Evolutionary conservation across 768 basidiomycete species (phyloP), one percentile per base, ranked within the genome.

Genomic region (Paxillus rubicundulus): DNA sequence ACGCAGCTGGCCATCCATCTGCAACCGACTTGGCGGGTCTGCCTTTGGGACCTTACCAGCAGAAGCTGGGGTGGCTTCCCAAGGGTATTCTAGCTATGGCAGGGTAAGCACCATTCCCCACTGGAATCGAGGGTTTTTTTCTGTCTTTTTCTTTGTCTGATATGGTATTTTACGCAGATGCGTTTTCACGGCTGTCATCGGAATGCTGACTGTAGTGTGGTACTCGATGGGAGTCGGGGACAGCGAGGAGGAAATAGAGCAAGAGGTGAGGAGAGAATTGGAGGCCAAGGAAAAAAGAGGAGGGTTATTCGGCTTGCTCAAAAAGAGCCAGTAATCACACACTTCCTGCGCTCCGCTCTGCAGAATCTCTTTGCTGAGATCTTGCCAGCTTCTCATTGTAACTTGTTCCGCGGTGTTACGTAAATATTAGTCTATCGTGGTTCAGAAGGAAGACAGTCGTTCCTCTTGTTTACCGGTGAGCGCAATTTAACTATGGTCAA

Each of bases 131-230:
- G 45, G 42, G 12, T n/a, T n/a, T n/a, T n/a, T n/a, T n/a, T n/a
- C n/a, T n/a, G 20, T 49, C 12, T 52, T 50, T 9, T 42, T 17
- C 20, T 52, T 50, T 9, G 39, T 17, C 20, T 59, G 42, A 53
- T 20, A 3, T 39, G 17, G 61, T 53, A 62, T 59, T n/a, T 24
- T 61, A 63, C 17, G 53, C 70, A 87, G 86, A 17, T 92, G 88
- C 57, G 85, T 98, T 34, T 71, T 98, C 49, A 81, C 90, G 1
- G 94, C 92, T 2, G 73, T 89, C 13, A 55, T 96, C 36, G 96
- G 96, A 1, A 89, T 97, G 85, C 56, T 74, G 8, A 79, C 82
- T 1, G 89, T 96, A 28, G 73, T 84, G 36, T 98, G 94, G 92
- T 98, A 98, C 70, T 73, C 86, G 34, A 73, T 84, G 42, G 90